Evolutionary conservation across 495 filamentous ascomycete species (phyloP).

Genomic region (Margaritispora aquatica): DNA sequence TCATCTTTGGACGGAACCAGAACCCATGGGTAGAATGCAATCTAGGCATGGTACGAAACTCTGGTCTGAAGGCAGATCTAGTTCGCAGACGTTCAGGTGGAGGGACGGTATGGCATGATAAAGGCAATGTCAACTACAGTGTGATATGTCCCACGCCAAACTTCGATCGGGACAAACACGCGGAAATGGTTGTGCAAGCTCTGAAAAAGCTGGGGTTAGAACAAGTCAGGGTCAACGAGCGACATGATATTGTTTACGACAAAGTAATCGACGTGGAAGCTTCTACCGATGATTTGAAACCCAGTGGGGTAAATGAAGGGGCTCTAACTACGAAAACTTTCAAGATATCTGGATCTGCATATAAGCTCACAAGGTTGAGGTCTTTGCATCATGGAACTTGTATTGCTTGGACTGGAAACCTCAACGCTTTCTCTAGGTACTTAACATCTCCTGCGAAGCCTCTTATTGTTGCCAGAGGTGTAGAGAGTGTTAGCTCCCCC

Average conservation of each 20-base stretch:
- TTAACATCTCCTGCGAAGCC: slow-evolving; percentile 66
- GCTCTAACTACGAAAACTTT: slow-evolving; percentile 30
- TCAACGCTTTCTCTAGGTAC: slow-evolving; percentile 57
- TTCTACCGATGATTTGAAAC: background rate
- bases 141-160: slow-evolving; percentile 69
- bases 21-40: slow-evolving; percentile 95
- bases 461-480: slow-evolving; percentile 74
- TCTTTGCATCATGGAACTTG: slow-evolving; percentile 91
- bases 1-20: slow-evolving; percentile 93
- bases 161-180: slow-evolving; percentile 83
- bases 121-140: slow-evolving; percentile 87
- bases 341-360: slow-evolving; percentile 90
- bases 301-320: slow-evolving; percentile 15
- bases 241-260: slow-evolving; percentile 88
- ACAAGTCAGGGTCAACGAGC: slow-evolving; percentile 66
- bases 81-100: slow-evolving; percentile 84
- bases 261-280: background rate
- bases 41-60: slow-evolving; percentile 36
- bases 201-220: slow-evolving; percentile 47
- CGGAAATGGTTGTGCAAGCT: slow-evolving; percentile 81
- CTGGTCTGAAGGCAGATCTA: slow-evolving; percentile 36
- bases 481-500: slow-evolving; percentile 86
- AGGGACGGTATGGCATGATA: slow-evolving; percentile 89
- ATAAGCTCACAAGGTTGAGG: slow-evolving; percentile 74
- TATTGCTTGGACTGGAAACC: slow-evolving; percentile 63